These are phyloP conservation scores for Ceratopteris richardii DNA, from an alignment of 75 land plant genomes.

Conservation along the genomic window DNA sequence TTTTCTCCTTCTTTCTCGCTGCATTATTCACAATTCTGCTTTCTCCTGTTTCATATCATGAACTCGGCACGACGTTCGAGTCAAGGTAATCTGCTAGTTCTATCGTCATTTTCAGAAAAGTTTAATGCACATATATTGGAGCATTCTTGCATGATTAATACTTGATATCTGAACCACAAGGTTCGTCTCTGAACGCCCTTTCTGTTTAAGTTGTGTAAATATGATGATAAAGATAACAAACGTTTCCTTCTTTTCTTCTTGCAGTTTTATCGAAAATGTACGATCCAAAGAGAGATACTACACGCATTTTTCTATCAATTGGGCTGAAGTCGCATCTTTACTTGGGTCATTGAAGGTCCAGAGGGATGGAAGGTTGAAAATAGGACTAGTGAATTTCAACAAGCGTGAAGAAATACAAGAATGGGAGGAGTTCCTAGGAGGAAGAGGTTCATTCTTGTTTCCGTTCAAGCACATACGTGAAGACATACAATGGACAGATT, in stretches of 20 bases:
- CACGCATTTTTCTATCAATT: conserved; percentile 31
- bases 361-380: conserved; percentile 14
- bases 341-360: conserved; percentile 20
- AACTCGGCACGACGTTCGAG: conserved; percentile 18
- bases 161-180: too few species aligned
- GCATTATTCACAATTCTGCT: conserved; percentile 27
- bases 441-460: conserved; percentile 20
- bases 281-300: conserved; percentile 29
- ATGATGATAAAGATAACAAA: too few species aligned
- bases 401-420: conserved; percentile 23
- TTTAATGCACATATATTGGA: conserved; percentile 15
- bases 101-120: neutral
- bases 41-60: conserved; percentile 23
- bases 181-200: too few species aligned
- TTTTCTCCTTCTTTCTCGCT: conserved; percentile 26
- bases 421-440: conserved; percentile 38
- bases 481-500: conserved; percentile 43
- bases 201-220: too few species aligned
- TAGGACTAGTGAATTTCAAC: conserved; percentile 63
- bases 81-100: neutral
- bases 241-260: too few species aligned
- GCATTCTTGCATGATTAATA: too few species aligned
- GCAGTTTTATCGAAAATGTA: conserved; percentile 24
- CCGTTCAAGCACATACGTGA: conserved; percentile 31
- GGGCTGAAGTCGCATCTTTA: conserved; percentile 26